phyloP scores from a whole-genome alignment of 208 protist genomes.

The Histomonas meleagridis region DNA sequence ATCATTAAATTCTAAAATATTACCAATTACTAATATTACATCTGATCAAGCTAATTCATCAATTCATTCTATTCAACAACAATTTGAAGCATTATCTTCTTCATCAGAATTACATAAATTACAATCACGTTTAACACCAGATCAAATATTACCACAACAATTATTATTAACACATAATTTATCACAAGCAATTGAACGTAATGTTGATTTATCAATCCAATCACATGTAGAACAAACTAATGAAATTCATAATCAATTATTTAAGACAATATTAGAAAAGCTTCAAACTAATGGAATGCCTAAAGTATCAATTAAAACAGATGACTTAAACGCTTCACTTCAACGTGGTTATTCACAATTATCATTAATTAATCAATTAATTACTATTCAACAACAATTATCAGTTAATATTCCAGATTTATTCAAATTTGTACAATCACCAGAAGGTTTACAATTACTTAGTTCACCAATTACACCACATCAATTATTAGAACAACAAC shows the following conservation, averaged over 20 bases:
- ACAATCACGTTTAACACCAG: background rate
- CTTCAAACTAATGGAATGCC: too few relatives aligned
- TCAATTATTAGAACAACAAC: background rate
- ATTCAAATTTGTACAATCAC: background rate
- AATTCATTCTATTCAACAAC: background rate
- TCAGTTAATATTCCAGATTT: background rate
- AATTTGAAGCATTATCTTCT: background rate
- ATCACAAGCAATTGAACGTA: background rate
- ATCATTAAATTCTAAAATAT: background rate
- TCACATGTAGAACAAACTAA: background rate
- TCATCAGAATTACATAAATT: background rate
- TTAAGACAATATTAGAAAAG: background rate
- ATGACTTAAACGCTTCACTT: background rate
- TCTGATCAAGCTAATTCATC: background rate
- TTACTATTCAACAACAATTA: background rate
- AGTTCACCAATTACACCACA: background rate
- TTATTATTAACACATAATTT: background rate
- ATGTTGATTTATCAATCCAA: background rate
- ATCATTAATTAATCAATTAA: background rate
- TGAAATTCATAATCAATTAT: background rate
- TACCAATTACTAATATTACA: background rate
- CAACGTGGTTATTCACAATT: background rate
- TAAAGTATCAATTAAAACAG: background rate
- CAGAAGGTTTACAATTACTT: background rate
- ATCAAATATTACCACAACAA: background rate